Evolutionary conservation across 1,139 yeast species (phyloP).

Genomic region (Schwanniomyces etchellsii): DNA sequence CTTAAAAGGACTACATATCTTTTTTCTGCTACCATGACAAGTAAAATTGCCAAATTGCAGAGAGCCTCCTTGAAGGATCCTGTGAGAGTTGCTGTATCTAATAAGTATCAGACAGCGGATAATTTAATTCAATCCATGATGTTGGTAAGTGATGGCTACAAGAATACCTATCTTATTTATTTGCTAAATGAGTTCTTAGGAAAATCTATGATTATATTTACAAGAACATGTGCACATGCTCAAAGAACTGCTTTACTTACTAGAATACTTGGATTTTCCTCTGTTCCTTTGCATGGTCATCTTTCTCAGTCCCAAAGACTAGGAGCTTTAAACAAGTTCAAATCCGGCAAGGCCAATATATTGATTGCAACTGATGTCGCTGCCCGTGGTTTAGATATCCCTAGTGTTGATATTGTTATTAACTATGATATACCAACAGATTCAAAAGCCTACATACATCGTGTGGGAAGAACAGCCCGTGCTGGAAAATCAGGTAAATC

Average conservation of each 20-base stretch:
- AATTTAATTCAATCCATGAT: constrained; percentile 83
- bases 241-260: constrained; percentile 83
- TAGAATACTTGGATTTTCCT: constrained; percentile 76
- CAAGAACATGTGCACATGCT: constrained; percentile 93
- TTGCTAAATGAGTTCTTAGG: constrained; percentile 80
- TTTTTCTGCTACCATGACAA: constrained; percentile 95
- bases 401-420: constrained; percentile 86
- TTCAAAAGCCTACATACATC: constrained; percentile 94
- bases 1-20: constrained; percentile 76
- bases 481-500: constrained; percentile 97
- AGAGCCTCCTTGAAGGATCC: constrained; percentile 89
- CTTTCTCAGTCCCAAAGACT: constrained; percentile 86
- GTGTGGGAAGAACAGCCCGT: constrained; percentile 98
- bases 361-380: constrained; percentile 97
- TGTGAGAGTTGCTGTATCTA: constrained; percentile 84
- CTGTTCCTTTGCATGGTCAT: constrained; percentile 94
- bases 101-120: constrained; percentile 88
- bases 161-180: constrained; percentile 81
- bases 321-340: constrained; percentile 89
- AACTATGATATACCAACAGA: constrained; percentile 97
- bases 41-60: constrained; percentile 89
- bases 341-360: constrained; percentile 75
- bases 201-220: constrained; percentile 82
- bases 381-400: constrained; percentile 96
- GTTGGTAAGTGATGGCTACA: constrained; percentile 89